A percentile compares a stretch with the other conserved stretches of the same genome.
Evolutionary conservation across 345 rosid species (phyloP).

Genomic region (Leavenworthia alabamica): DNA sequence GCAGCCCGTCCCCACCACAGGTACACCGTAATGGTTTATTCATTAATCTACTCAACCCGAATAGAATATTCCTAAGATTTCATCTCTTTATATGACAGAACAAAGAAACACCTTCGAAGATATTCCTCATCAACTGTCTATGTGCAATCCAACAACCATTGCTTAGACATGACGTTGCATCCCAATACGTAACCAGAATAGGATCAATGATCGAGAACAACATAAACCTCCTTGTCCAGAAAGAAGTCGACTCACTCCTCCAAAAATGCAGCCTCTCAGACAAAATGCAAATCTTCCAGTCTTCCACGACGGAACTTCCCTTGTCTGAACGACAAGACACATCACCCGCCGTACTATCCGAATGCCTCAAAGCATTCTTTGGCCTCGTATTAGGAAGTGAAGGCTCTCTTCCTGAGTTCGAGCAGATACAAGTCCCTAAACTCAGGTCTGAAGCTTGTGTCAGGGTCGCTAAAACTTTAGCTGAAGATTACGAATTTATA

Average conservation of each 20-base stretch:
- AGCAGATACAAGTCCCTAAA: constrained; percentile 89
- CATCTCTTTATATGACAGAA: constrained; percentile 40
- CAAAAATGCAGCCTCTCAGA: constrained; percentile 58
- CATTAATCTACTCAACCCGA: background rate
- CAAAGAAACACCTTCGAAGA: constrained; percentile 71
- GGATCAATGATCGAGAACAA: constrained; percentile 69
- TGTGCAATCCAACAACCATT: constrained; percentile 86
- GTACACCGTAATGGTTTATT: constrained; percentile 24
- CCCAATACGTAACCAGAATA: constrained; percentile 62
- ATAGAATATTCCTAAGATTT: background rate
- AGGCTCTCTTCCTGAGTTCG: constrained; percentile 80
- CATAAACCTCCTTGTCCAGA: constrained; percentile 53
- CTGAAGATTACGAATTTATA: constrained; percentile 74
- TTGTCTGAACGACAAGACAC: constrained; percentile 63
- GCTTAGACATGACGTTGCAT: constrained; percentile 58
- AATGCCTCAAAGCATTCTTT: constrained; percentile 75
- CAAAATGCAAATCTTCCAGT: constrained; percentile 58
- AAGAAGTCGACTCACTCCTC: constrained; percentile 81
- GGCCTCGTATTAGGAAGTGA: constrained; percentile 82
- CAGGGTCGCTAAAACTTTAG: constrained; percentile 63
- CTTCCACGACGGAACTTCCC: constrained; percentile 33
- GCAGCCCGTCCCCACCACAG: constrained; percentile 53
- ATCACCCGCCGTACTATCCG: constrained; percentile 53
- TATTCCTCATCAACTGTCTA: constrained; percentile 89
- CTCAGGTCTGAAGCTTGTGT: constrained; percentile 74